Evolutionary conservation across 345 rosid genomes (phyloP).

Genomic region (Bretschneidera sinensis): DNA sequence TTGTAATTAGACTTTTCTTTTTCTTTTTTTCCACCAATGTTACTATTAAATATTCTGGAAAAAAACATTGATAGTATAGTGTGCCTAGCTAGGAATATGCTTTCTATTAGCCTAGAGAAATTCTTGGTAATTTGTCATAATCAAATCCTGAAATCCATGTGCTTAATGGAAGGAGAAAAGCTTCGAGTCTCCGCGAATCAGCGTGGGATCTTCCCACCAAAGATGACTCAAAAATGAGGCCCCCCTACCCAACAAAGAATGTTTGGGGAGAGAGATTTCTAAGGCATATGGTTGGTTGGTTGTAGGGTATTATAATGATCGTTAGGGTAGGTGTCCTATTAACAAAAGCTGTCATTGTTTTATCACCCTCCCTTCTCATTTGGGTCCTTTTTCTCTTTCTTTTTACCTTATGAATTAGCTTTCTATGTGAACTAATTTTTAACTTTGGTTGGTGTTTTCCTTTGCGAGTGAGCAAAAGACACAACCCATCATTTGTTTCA

Average conservation of each 20-base stretch:
- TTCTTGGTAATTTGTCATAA: slow-evolving; percentile 26
- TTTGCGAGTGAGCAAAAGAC: slow-evolving; percentile 7
- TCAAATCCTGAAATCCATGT: slow-evolving; percentile 31
- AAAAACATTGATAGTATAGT: no score
- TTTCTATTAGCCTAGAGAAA: no score
- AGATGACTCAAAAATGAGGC: neutral
- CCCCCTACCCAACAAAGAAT: neutral
- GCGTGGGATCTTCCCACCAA: neutral
- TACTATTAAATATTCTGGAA: no score
- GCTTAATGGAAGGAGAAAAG: slow-evolving; percentile 14
- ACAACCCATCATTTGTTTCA: slow-evolving; percentile 37
- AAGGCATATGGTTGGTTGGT: slow-evolving; percentile 15
- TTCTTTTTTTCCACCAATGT: no score
- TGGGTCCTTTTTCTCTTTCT: no score
- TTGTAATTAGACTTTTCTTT: no score
- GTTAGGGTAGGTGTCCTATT: slow-evolving; percentile 44
- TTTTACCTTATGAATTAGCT: no score
- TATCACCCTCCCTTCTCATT: neutral
- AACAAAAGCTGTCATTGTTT: slow-evolving; percentile 3
- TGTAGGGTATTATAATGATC: slow-evolving; percentile 29
- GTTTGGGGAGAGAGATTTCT: slow-evolving; percentile 1
- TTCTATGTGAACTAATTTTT: no score
- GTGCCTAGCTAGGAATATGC: no score
- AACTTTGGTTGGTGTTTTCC: slow-evolving; percentile 2
- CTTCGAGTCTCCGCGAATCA: slow-evolving; percentile 16